Conservation (phyloP, 306 rosid species). For the Fagus sylvatica region DNA sequence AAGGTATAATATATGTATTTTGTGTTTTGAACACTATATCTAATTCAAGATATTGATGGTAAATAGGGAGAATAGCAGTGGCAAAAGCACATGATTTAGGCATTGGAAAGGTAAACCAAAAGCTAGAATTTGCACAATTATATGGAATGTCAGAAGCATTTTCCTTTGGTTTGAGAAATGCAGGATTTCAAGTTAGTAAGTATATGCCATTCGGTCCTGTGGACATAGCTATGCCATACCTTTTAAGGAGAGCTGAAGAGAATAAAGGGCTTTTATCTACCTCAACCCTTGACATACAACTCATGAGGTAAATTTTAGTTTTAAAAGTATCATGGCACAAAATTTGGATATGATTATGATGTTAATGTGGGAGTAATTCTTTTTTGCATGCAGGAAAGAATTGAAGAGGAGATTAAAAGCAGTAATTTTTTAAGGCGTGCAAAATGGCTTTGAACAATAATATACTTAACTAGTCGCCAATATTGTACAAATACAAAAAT, state of each 20-base stretch:
- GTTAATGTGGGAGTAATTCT: background rate
- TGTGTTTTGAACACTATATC: background rate
- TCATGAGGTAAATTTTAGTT: slow-evolving; percentile 51
- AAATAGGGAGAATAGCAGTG: slow-evolving; percentile 73
- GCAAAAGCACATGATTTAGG: slow-evolving; percentile 74
- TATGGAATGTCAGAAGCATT: slow-evolving; percentile 90
- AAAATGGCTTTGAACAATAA: background rate
- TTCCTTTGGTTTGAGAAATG: slow-evolving; percentile 72
- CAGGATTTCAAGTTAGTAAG: slow-evolving; percentile 95
- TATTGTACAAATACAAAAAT: too few relatives aligned
- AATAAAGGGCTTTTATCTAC: slow-evolving; percentile 81
- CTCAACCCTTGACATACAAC: slow-evolving; percentile 62
- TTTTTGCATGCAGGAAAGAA: slow-evolving; percentile 49
- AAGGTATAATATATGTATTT: background rate
- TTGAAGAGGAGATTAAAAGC: slow-evolving; percentile 59
- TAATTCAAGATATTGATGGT: background rate
- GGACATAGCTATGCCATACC: slow-evolving; percentile 78
- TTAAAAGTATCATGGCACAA: too few relatives aligned
- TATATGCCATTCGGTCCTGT: slow-evolving; percentile 95
- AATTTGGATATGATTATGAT: background rate
- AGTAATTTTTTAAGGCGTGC: slow-evolving; percentile 23
- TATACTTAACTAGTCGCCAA: too few relatives aligned
- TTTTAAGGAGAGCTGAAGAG: slow-evolving; percentile 88
- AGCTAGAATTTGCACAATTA: slow-evolving; percentile 85
- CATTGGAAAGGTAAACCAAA: slow-evolving; percentile 65